Conservation (phyloP, 1,139 yeast species). For the Sugiyamaella castrensis region DNA sequence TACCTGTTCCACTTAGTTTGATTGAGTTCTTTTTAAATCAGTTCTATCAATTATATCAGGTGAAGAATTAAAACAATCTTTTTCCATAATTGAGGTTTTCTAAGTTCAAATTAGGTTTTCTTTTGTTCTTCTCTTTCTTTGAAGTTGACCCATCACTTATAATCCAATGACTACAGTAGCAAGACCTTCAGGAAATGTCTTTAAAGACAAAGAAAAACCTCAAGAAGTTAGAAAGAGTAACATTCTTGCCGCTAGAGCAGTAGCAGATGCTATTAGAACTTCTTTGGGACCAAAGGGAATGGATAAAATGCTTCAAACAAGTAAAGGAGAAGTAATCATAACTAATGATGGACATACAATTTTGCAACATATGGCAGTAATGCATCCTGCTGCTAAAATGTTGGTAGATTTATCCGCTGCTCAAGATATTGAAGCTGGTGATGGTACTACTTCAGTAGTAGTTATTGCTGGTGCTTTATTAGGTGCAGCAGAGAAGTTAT, state of each 20-base stretch:
- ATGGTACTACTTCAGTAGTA: slow-evolving; percentile 97
- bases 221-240: slow-evolving; percentile 94
- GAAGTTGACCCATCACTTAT: neutral
- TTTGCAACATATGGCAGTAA: slow-evolving; percentile 92
- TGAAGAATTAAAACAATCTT: too few species aligned
- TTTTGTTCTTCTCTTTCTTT: neutral
- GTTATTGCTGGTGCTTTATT: slow-evolving; percentile 90
- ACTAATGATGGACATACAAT: slow-evolving; percentile 98
- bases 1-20: too few species aligned
- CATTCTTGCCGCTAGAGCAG: slow-evolving; percentile 94
- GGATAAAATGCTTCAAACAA: slow-evolving; percentile 96
- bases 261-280: slow-evolving; percentile 96
- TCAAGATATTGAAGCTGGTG: slow-evolving; percentile 98
- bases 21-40: too few species aligned
- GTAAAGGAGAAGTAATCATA: slow-evolving; percentile 86
- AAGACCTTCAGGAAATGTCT: slow-evolving; percentile 76
- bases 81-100: neutral
- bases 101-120: neutral
- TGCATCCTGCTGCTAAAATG: slow-evolving; percentile 97
- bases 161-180: slow-evolving; percentile 32
- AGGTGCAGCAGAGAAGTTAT: slow-evolving; percentile 89
- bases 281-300: slow-evolving; percentile 98
- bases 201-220: slow-evolving; percentile 94
- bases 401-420: slow-evolving; percentile 96
- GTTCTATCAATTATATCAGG: too few species aligned